Base-by-base conservation (phyloP, 345 rosid genomes). In the Hevea brasiliensis region DNA sequence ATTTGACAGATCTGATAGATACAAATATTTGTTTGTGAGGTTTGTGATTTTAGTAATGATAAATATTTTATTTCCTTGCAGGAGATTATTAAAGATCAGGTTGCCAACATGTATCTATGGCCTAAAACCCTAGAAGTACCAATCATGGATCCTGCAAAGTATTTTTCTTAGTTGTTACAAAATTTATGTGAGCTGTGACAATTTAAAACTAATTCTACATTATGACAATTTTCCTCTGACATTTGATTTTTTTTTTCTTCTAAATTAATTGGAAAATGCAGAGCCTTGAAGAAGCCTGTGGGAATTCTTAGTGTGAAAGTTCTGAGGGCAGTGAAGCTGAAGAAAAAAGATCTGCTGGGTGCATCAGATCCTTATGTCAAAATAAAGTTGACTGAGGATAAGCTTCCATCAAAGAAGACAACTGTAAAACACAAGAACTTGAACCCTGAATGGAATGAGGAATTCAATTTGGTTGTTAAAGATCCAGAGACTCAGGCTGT, bases 371-470 rank as follows among this genome's bases (percentile, higher is more conserved):
- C 99, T n/a, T 95, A 88, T 48, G 97, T 95, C 76, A 92, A 92
- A 81, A 63, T 95, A 54, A 91, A 89, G 89, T 87, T 95, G 74
- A 81, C 97, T 0, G 97, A 92, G 66, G 97, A 87, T 82, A 89
- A 86, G 79, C 75, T 89, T 76, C 85, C 91, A 55, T 89, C 97
- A 24, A 95, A 91, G 90, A 95, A 95, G 83, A 88, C 97, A 27
- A 85, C 96, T 37, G 97, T 95, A 56, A 95, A 89, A 83, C 96
- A 87, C 81, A 92, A 86, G 86, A 91, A 91, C 74, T 81, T 95
- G 84, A 95, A 95, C 77, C 99, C 99, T 61, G 96, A 92, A 76
- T 95, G 99, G 99, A 89, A 92, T 66, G 94, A 95, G 79, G 96
- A 92, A 75, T 89, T 85, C 55, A 87, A 83, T 80, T 55, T 95